A percentile compares a stretch with the other conserved stretches of the same genome.
Evolutionary conservation across 1,139 yeast genomes (phyloP).

Genomic region (Blastobotrys arbuscula): DNA sequence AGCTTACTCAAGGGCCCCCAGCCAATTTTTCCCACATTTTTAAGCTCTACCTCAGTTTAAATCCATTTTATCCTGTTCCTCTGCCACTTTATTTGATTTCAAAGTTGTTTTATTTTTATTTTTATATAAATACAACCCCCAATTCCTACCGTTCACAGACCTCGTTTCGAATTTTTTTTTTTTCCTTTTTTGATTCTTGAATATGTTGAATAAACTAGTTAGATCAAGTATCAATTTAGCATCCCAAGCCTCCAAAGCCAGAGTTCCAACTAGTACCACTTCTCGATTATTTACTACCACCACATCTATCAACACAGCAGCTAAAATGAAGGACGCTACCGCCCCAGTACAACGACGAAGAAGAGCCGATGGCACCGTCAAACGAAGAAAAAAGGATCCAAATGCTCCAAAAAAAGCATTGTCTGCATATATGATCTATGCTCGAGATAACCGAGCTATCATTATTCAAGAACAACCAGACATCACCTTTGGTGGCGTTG

Average conservation of each 20-base stretch:
- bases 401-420: constrained; percentile 98
- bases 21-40: no score
- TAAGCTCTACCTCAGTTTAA: no score
- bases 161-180: background rate
- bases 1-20: no score
- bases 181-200: constrained; percentile 1
- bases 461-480: constrained; percentile 95
- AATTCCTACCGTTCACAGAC: background rate
- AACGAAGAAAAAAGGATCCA: constrained; percentile 47
- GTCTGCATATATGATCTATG: constrained; percentile 98
- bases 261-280: background rate
- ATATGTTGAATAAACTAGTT: background rate
- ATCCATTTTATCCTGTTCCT: no score
- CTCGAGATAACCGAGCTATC: constrained; percentile 80
- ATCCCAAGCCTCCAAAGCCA: no score
- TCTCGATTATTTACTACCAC: background rate
- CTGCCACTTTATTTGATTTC: no score
- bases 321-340: background rate
- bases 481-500: constrained; percentile 64
- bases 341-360: constrained; percentile 11
- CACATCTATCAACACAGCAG: constrained; percentile 7
- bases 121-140: background rate
- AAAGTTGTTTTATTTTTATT: background rate
- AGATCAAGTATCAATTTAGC: background rate
- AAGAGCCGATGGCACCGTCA: constrained; percentile 9